Evolutionary conservation across 306 rosid genomes (phyloP).

Genomic region (Casuarina equisetifolia): DNA sequence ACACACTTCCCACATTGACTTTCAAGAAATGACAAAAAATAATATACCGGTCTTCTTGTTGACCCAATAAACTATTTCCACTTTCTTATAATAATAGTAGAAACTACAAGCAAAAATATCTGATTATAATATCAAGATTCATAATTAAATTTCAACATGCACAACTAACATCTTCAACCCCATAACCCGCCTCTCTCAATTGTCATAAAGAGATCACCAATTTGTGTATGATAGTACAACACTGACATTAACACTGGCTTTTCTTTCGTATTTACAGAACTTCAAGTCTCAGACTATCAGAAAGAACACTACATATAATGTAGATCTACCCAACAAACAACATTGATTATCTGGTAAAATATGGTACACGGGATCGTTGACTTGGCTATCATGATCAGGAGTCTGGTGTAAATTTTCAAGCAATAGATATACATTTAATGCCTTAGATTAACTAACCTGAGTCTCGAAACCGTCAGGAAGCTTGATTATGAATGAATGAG

Average conservation of each 20-base stretch:
- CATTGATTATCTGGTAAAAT: slow-evolving; percentile 18
- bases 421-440: background rate
- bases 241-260: background rate
- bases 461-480: slow-evolving; percentile 92
- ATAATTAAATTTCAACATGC: slow-evolving; percentile 27
- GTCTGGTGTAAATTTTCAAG: slow-evolving; percentile 1
- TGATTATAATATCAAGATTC: slow-evolving; percentile 48
- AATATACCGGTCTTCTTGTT: slow-evolving; percentile 39
- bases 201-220: slow-evolving; percentile 15
- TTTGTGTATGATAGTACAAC: slow-evolving; percentile 7
- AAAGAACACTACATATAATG: slow-evolving; percentile 14
- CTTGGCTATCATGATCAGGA: slow-evolving; percentile 2
- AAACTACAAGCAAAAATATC: slow-evolving; percentile 17
- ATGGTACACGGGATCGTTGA: background rate
- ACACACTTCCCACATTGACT: slow-evolving; percentile 56
- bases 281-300: slow-evolving; percentile 8
- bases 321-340: slow-evolving; percentile 25
- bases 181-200: slow-evolving; percentile 18
- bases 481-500: slow-evolving; percentile 89
- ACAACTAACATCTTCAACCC: slow-evolving; percentile 18
- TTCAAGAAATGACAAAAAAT: slow-evolving; percentile 22
- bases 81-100: slow-evolving; percentile 16
- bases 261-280: background rate
- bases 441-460: slow-evolving; percentile 59
- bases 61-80: slow-evolving; percentile 44